Evolutionary conservation across 78 protist species (phyloP).

Genomic region (Tieghemostelium lacteum): DNA sequence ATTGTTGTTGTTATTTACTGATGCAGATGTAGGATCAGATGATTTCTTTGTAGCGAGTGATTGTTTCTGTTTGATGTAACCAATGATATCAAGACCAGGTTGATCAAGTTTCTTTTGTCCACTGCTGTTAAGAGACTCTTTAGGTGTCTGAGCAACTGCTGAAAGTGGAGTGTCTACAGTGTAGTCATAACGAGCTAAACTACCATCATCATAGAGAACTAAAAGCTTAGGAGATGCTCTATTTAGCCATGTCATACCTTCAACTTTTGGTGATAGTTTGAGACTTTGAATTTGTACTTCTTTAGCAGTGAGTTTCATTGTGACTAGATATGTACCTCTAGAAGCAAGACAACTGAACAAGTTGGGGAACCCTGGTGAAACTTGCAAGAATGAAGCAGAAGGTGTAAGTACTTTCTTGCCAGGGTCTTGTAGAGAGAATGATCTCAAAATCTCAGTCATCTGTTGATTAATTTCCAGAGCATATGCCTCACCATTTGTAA

Average conservation of each 20-base stretch:
- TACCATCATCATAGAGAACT: conserved; percentile 51
- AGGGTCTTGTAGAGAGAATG: conserved; percentile 27
- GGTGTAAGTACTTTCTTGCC: conserved; percentile 37
- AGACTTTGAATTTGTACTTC: conserved; percentile 22
- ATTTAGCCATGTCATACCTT: conserved; percentile 69
- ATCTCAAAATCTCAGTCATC: background rate
- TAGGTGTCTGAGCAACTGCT: background rate
- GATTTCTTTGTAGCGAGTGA: background rate
- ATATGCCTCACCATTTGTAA: conserved; percentile 50
- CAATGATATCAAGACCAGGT: conserved; percentile 19
- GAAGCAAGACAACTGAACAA: conserved; percentile 24
- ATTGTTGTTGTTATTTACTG: background rate
- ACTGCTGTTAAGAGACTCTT: background rate
- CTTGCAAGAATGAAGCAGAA: conserved; percentile 8
- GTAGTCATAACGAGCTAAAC: conserved; percentile 46
- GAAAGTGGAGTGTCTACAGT: conserved; percentile 3
- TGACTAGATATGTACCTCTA: conserved; percentile 21
- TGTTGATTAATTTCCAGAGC: conserved; percentile 15
- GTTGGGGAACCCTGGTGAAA: conserved; percentile 25
- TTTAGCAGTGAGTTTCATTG: background rate
- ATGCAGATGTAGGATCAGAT: background rate
- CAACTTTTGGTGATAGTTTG: conserved; percentile 31
- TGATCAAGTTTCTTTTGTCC: background rate
- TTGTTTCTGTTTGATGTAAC: conserved; percentile 6
- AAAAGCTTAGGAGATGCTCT: conserved; percentile 50